These are phyloP conservation scores for Penicillium robsamsonii DNA, from an alignment of 495 filamentous ascomycete genomes.

Conservation along the genomic window DNA sequence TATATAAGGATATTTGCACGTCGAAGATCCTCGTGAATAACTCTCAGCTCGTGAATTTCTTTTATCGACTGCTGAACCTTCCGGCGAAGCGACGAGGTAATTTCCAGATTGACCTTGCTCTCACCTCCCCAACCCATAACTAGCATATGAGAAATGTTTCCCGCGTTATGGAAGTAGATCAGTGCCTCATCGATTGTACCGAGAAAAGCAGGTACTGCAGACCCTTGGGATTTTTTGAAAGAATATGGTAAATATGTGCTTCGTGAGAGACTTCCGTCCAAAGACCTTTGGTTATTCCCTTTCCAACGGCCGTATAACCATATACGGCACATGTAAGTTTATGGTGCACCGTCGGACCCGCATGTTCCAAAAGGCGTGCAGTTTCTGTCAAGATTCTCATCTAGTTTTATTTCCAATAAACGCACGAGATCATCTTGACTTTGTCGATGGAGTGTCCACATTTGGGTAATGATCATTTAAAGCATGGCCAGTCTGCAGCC, in stretches of 20 bases:
- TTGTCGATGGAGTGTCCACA: too few species aligned
- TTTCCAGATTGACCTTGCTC: background rate
- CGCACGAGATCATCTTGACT: too few species aligned
- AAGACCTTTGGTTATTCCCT: slow-evolving; percentile 35
- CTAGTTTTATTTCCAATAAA: too few species aligned
- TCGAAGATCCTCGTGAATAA: slow-evolving; percentile 22
- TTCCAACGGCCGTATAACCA: slow-evolving; percentile 48
- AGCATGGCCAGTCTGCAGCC: too few species aligned
- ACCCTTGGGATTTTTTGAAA: slow-evolving; percentile 37
- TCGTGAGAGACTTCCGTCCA: slow-evolving; percentile 40
- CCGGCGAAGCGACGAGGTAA: background rate
- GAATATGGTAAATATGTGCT: slow-evolving; percentile 37
- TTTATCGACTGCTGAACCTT: background rate
- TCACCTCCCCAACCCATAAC: slow-evolving; percentile 45
- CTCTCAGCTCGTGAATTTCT: background rate
- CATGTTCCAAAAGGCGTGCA: too few species aligned
- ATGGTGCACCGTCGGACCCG: too few species aligned
- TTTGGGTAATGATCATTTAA: too few species aligned
- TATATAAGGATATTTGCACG: slow-evolving; percentile 23
- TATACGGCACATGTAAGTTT: slow-evolving; percentile 30
- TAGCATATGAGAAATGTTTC: slow-evolving; percentile 45
- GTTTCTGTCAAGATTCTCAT: too few species aligned
- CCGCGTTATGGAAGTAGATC: slow-evolving; percentile 36
- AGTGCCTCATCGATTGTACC: slow-evolving; percentile 38
- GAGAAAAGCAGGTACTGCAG: slow-evolving; percentile 41